These are phyloP conservation scores for Collybiopsis luxurians DNA, from an alignment of 768 basidiomycete genomes.

Conservation along the genomic window DNA sequence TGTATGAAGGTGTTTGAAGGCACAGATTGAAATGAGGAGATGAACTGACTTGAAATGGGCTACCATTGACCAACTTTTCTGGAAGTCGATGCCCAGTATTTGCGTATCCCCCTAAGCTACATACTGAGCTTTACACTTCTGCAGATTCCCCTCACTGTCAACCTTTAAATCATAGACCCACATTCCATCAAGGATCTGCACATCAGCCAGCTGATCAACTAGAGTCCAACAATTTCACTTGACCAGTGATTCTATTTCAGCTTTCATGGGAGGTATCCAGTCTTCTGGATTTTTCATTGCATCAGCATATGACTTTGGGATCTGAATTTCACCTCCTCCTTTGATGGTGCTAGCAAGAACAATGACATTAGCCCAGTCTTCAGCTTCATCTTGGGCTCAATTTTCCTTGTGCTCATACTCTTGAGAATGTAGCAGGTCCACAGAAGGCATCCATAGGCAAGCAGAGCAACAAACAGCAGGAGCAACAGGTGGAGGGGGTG, in stretches of 20 bases:
- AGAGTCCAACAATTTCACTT: not conserved
- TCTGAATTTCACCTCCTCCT: not conserved
- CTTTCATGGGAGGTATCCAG: not conserved
- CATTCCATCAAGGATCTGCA: constrained; percentile 13
- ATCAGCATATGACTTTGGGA: not conserved
- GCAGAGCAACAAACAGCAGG: no score
- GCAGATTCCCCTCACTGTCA: constrained; percentile 20
- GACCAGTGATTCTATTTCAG: not conserved
- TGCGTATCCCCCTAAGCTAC: constrained; percentile 29
- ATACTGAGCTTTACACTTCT: constrained; percentile 19
- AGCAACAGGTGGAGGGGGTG: no score
- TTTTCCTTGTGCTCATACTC: not conserved
- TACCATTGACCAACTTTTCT: constrained; percentile 9
- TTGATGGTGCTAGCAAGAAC: constrained; percentile 2
- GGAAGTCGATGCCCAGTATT: constrained; percentile 24
- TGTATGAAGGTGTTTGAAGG: not conserved
- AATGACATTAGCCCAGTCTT: not conserved
- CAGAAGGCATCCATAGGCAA: not conserved
- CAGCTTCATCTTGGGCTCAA: not conserved
- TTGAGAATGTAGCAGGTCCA: not conserved
- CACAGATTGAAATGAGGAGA: constrained; percentile 13
- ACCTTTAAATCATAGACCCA: constrained; percentile 26
- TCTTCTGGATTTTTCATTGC: not conserved
- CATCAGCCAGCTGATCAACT: not conserved
- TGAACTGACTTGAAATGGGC: constrained; percentile 8